Evolutionary conservation across 768 basidiomycete genomes (phyloP).

Genomic region (Suillus subluteus): DNA sequence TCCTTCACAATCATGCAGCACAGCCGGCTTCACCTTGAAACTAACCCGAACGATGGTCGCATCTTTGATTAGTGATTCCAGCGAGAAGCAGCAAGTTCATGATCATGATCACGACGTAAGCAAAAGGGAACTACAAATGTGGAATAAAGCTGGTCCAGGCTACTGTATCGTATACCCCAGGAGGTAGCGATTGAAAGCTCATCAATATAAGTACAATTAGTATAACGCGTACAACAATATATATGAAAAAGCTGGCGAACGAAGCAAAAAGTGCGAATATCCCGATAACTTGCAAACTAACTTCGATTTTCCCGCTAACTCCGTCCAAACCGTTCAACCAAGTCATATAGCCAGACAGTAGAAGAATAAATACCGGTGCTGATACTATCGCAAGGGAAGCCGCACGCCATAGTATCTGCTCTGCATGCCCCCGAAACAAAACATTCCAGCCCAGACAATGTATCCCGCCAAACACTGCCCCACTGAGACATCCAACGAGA

Average conservation of each 20-base stretch:
- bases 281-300: no score
- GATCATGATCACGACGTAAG: no score
- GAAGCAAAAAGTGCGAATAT: no score
- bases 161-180: slow-evolving; percentile 17
- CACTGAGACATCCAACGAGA: slow-evolving; percentile 7
- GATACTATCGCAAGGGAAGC: slow-evolving; percentile 20
- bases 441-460: slow-evolving; percentile 31
- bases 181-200: slow-evolving; percentile 17
- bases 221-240: slow-evolving; percentile 18
- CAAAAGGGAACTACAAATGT: neutral
- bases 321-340: no score
- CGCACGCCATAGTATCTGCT: slow-evolving; percentile 22
- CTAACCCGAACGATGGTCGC: neutral
- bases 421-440: slow-evolving; percentile 17
- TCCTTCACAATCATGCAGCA: neutral
- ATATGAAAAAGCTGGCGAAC: neutral
- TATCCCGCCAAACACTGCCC: slow-evolving; percentile 29
- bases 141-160: slow-evolving; percentile 22
- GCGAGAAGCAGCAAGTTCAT: neutral
- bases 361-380: neutral
- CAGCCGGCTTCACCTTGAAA: neutral
- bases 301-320: no score
- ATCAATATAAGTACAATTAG: slow-evolving; percentile 19
- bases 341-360: neutral
- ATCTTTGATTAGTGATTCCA: neutral